These are phyloP conservation scores for Saprolegnia diclina DNA, from an alignment of 352 stramenopile species.

Conservation along the genomic window DNA sequence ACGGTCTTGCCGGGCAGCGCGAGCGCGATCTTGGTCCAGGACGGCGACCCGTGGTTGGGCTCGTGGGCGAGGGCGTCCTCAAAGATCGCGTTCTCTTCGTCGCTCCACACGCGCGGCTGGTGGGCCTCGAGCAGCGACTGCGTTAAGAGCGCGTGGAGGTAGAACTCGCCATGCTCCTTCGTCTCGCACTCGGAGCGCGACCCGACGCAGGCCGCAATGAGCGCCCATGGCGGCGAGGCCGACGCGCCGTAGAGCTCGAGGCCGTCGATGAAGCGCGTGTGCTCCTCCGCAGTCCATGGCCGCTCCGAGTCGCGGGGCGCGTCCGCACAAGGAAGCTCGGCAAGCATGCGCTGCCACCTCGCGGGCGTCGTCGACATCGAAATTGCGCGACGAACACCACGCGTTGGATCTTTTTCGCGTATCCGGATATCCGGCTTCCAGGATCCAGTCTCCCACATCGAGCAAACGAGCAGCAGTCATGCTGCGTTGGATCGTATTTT, in stretches of 20 bases:
- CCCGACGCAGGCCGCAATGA: slow-evolving; percentile 66
- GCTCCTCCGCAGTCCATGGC: slow-evolving; percentile 59
- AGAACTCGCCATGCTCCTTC: slow-evolving; percentile 55
- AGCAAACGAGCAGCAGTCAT: no score
- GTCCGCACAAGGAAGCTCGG: no score
- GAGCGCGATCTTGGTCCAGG: slow-evolving; percentile 72
- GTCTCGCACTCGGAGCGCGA: slow-evolving; percentile 65
- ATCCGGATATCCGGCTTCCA: no score
- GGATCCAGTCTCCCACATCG: no score
- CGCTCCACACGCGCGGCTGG: slow-evolving; percentile 56
- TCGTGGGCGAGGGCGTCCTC: slow-evolving; percentile 65
- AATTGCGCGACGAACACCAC: no score
- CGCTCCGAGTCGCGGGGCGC: slow-evolving; percentile 16
- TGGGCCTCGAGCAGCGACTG: slow-evolving; percentile 30
- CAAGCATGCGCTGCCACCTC: no score
- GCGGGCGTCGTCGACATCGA: no score
- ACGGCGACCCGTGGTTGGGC: slow-evolving; percentile 50
- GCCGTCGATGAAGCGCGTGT: slow-evolving; percentile 73
- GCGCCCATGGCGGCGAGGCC: slow-evolving; percentile 48
- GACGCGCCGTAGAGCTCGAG: slow-evolving; percentile 60
- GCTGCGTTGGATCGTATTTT: no score
- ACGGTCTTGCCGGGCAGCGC: slow-evolving; percentile 59
- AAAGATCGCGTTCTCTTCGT: slow-evolving; percentile 78
- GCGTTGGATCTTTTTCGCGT: no score
- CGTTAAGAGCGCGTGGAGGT: slow-evolving; percentile 63